Evolutionary conservation across 257 asterid genomes (phyloP).

Genomic region (Pogostemon cablin): DNA sequence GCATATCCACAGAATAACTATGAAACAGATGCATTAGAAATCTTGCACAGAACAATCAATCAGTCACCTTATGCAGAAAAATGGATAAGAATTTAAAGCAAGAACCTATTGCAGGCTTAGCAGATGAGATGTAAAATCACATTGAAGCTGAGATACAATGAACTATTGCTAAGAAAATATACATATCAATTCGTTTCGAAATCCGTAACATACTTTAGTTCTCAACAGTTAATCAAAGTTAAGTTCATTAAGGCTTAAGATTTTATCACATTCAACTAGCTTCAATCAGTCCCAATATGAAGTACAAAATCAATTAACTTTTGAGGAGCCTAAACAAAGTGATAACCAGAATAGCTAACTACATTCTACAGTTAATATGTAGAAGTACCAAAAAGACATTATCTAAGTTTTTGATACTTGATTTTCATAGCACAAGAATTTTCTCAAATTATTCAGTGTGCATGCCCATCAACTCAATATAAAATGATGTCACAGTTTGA

Average conservation of each 20-base stretch:
- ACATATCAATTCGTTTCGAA: constrained; percentile 1
- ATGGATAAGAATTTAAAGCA: background rate
- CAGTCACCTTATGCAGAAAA: background rate
- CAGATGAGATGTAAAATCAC: constrained; percentile 1
- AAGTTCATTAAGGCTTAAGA: constrained; percentile 7
- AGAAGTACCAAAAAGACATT: constrained; percentile 9
- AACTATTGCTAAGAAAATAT: background rate
- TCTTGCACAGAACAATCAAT: constrained; percentile 3
- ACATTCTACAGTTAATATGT: background rate
- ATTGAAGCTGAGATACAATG: background rate
- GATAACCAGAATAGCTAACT: background rate
- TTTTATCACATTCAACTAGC: constrained; percentile 18
- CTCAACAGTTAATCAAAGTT: background rate
- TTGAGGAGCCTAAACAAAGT: background rate
- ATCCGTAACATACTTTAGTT: background rate
- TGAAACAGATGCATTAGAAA: constrained; percentile 3
- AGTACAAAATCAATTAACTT: constrained; percentile 3
- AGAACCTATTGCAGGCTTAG: constrained; percentile 2
- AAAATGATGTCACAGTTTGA: constrained; percentile 23
- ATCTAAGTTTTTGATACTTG: background rate
- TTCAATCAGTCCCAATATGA: background rate
- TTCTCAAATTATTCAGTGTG: constrained; percentile 15
- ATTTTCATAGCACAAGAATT: constrained; percentile 6
- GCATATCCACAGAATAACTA: background rate
- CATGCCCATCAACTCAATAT: constrained; percentile 19